Evolutionary conservation across 768 basidiomycete species (phyloP).

Genomic region (Daedaleopsis nitida): DNA sequence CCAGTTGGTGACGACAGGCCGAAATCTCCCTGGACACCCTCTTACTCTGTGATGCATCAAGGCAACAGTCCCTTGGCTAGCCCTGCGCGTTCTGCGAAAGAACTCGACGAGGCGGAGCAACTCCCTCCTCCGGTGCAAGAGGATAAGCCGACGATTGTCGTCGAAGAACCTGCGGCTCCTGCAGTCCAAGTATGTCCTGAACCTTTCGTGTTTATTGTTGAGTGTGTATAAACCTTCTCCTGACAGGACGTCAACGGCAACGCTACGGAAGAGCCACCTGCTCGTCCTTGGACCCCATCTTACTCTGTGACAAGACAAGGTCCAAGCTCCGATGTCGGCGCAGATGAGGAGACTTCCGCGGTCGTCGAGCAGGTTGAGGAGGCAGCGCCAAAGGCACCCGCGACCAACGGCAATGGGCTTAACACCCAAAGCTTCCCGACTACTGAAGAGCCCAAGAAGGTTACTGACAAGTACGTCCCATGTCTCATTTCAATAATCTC

Average conservation of each 20-base stretch:
- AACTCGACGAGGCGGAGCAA: slow-evolving; percentile 22
- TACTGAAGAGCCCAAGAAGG: slow-evolving; percentile 12
- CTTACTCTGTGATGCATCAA: slow-evolving; percentile 35
- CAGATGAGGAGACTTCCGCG: slow-evolving; percentile 6
- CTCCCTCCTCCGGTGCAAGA: slow-evolving; percentile 9
- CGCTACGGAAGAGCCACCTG: slow-evolving; percentile 22
- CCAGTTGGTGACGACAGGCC: slow-evolving; percentile 15
- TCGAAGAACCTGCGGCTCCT: slow-evolving; percentile 15
- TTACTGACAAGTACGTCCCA: slow-evolving; percentile 17
- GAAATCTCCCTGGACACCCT: slow-evolving; percentile 36
- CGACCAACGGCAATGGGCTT: slow-evolving; percentile 9
- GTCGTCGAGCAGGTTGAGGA: slow-evolving; percentile 1
- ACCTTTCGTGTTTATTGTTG: background rate
- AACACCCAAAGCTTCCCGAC: slow-evolving; percentile 17
- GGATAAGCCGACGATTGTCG: slow-evolving; percentile 12
- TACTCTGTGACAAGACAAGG: slow-evolving; percentile 41
- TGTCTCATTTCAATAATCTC: background rate
- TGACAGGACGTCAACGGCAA: background rate
- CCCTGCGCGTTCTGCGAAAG: slow-evolving; percentile 17
- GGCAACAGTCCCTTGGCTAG: slow-evolving; percentile 24
- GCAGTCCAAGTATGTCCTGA: background rate
- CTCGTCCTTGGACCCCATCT: slow-evolving; percentile 41
- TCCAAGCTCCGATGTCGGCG: slow-evolving; percentile 22
- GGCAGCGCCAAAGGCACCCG: background rate
- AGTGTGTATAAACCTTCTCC: background rate